These are phyloP conservation scores for Coemansia sp. DNA, from an alignment of 192 early-diverging fungal genomes.

Conservation along the genomic window DNA sequence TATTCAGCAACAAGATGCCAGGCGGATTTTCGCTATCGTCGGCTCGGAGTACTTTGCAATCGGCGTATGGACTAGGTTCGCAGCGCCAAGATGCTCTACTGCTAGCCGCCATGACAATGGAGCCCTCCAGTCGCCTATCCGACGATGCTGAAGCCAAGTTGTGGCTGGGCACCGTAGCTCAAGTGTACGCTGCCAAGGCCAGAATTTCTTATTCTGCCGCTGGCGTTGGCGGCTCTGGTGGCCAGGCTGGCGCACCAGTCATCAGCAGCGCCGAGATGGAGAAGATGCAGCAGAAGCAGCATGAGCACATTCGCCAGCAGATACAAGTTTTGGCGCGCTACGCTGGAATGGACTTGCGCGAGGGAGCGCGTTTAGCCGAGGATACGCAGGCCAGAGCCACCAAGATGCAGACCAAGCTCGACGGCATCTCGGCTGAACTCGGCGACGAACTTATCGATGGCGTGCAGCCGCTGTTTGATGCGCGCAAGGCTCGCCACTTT, in stretches of 20 bases:
- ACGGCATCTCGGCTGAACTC: conserved; percentile 77
- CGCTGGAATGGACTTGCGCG: conserved; percentile 73
- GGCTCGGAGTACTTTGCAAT: conserved; percentile 69
- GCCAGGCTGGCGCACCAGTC: conserved; percentile 46
- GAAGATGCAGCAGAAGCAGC: conserved; percentile 70
- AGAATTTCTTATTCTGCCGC: conserved; percentile 61
- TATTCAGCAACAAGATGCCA: conserved; percentile 91
- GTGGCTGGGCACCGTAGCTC: conserved; percentile 70
- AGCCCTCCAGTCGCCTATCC: conserved; percentile 77
- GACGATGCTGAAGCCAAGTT: conserved; percentile 13
- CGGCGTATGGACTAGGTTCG: conserved; percentile 76
- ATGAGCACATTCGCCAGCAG: conserved; percentile 74
- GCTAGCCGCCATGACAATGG: conserved; percentile 76
- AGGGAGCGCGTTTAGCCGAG: conserved; percentile 64
- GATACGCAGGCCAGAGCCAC: conserved; percentile 58
- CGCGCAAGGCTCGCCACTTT: conserved; percentile 80
- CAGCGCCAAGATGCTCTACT: conserved; percentile 76
- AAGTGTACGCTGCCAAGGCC: conserved; percentile 73
- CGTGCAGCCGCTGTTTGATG: conserved; percentile 74
- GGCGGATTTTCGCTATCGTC: conserved; percentile 82
- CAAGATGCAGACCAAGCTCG: conserved; percentile 72
- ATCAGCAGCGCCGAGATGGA: conserved; percentile 91
- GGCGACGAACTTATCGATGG: conserved; percentile 80
- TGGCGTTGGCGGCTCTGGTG: neutral
- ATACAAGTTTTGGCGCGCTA: conserved; percentile 83